These are phyloP conservation scores for Adansonia rubrostipa DNA, from an alignment of 441 rosid species.

Conservation along the genomic window DNA sequence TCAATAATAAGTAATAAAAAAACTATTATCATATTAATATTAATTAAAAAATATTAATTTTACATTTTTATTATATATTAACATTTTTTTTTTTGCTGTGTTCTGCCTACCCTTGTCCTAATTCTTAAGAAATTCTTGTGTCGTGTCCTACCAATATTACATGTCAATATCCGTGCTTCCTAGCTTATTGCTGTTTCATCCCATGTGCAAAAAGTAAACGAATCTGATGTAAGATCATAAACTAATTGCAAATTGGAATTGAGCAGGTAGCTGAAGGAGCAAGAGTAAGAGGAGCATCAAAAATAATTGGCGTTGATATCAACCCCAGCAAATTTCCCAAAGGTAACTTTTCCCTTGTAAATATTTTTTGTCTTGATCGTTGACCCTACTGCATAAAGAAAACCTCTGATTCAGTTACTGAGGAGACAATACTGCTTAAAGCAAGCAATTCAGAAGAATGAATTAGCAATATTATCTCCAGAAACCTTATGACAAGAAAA, in stretches of 20 bases:
- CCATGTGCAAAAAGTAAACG: slow-evolving; percentile 5
- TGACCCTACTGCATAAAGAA: background rate
- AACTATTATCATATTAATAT: no score
- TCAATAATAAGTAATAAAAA: no score
- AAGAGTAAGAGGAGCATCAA: slow-evolving; percentile 23
- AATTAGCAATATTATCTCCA: background rate
- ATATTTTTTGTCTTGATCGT: background rate
- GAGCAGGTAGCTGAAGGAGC: slow-evolving; percentile 24
- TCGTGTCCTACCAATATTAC: no score
- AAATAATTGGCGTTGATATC: slow-evolving; percentile 18
- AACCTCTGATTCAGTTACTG: background rate
- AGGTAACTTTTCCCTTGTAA: background rate
- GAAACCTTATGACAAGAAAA: background rate
- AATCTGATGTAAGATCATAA: background rate
- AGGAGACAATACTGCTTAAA: background rate
- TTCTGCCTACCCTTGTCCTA: no score
- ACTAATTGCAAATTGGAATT: background rate
- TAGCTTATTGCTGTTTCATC: background rate
- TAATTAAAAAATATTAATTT: no score
- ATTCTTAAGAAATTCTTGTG: no score
- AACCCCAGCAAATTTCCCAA: slow-evolving; percentile 20
- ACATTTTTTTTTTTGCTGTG: no score
- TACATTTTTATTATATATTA: no score
- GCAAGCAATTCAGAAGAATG: background rate
- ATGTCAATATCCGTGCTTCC: no score